A percentile compares a stretch with the other conserved stretches of the same genome.
phyloP scores from a whole-genome alignment of 176 grass and related monocot species.

The Saccharum spontaneum region DNA sequence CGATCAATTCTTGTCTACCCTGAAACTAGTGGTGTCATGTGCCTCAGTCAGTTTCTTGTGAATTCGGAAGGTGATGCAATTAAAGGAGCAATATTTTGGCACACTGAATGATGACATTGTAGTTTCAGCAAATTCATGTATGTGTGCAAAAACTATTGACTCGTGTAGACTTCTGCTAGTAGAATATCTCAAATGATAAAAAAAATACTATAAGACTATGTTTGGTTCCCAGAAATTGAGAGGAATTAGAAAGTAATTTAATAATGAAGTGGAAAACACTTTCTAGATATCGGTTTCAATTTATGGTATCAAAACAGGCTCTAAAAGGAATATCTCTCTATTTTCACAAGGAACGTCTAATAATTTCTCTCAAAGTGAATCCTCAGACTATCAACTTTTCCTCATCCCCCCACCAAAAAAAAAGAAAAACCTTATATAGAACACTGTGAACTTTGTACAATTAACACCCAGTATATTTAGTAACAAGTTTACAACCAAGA shows the following conservation, averaged over 20 bases:
- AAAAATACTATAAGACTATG: not conserved
- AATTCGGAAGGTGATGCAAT: slow-evolving; percentile 13
- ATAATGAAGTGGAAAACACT: too few species aligned
- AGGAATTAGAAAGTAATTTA: too few species aligned
- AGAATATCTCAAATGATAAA: not conserved
- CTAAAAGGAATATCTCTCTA: not conserved
- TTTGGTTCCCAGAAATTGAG: too few species aligned
- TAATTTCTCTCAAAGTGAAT: not conserved
- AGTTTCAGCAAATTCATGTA: not conserved
- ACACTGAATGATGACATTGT: not conserved
- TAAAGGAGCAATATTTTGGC: not conserved
- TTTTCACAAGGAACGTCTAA: not conserved
- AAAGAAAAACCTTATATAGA: too few species aligned
- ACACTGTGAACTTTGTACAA: too few species aligned
- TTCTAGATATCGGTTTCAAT: too few species aligned
- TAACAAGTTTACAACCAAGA: too few species aligned
- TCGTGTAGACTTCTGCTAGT: not conserved
- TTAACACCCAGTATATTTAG: too few species aligned
- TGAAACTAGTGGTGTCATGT: not conserved
- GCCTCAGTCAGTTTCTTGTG: slow-evolving; percentile 5
- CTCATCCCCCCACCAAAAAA: too few species aligned
- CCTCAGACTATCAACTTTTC: not conserved
- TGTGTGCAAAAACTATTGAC: not conserved
- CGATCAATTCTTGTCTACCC: slow-evolving; percentile 23
- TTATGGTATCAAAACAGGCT: too few species aligned